A percentile compares a stretch with the other conserved stretches of the same genome.
These are phyloP conservation scores for Monosporascus sp. DNA, from an alignment of 2,329 filamentous ascomycete species.

Conservation along the genomic window DNA sequence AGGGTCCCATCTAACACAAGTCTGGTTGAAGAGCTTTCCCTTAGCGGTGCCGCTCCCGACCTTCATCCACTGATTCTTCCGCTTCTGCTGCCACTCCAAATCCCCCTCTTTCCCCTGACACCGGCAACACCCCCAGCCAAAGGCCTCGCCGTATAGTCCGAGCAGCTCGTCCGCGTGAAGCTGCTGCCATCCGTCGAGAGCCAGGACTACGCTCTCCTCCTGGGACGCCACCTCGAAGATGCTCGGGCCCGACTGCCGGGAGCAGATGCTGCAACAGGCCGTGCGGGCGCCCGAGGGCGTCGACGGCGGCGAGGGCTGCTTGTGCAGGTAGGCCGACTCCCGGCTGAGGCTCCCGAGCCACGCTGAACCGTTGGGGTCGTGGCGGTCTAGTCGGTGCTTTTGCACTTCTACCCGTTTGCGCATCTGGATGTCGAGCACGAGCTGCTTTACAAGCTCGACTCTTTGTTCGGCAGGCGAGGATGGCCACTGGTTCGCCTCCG, in stretches of 20 bases:
- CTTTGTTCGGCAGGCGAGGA: conserved; percentile 10
- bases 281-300: neutral
- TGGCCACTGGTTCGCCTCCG: conserved; percentile 8
- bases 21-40: conserved; percentile 8
- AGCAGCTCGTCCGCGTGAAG: conserved; percentile 11
- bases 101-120: conserved; percentile 10
- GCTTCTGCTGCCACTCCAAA: conserved; percentile 11
- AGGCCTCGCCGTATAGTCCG: conserved; percentile 14
- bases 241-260: conserved; percentile 10
- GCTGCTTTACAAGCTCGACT: conserved; percentile 10
- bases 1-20: conserved; percentile 10
- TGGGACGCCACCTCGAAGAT: conserved; percentile 15
- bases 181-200: conserved; percentile 11
- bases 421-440: conserved; percentile 14
- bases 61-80: conserved; percentile 15
- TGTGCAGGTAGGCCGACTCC: conserved; percentile 12
- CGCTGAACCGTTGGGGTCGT: conserved; percentile 6
- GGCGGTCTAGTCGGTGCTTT: conserved; percentile 7
- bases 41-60: conserved; percentile 4
- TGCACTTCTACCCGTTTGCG: conserved; percentile 11
- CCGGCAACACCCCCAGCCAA: conserved; percentile 13
- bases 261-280: conserved; percentile 13
- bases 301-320: conserved; percentile 6
- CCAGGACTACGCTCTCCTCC: conserved; percentile 14
- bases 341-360: conserved; percentile 9